phyloP scores from a whole-genome alignment of 1,139 yeast genomes.

The Pichia norvegensis region DNA sequence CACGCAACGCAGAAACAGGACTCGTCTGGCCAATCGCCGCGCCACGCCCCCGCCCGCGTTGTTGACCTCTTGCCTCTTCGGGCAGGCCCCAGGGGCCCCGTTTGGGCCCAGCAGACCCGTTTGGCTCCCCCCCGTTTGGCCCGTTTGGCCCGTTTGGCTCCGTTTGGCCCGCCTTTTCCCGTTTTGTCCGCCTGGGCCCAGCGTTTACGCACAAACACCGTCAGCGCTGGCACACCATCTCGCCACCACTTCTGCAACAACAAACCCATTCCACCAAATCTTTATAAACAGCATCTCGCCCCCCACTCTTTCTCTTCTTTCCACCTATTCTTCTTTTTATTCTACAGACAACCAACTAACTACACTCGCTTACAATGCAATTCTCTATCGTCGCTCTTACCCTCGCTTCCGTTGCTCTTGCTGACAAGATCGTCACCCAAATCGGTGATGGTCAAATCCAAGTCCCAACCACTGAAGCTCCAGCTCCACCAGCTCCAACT shows the following conservation, averaged over 20 bases:
- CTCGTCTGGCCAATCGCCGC: background rate
- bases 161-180: too few species aligned
- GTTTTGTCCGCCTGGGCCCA: background rate
- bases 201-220: background rate
- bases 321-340: slow-evolving; percentile 1
- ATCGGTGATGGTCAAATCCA: slow-evolving; percentile 24
- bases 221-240: background rate
- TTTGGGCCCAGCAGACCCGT: background rate
- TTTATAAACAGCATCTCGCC: background rate
- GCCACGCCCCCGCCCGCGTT: background rate
- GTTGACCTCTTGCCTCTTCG: background rate
- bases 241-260: background rate
- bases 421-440: slow-evolving; percentile 20
- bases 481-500: slow-evolving; percentile 1
- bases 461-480: slow-evolving; percentile 14
- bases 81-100: background rate
- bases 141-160: too few species aligned
- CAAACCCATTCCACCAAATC: too few species aligned
- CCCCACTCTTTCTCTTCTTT: background rate
- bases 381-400: slow-evolving; percentile 30
- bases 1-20: background rate
- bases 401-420: slow-evolving; percentile 24
- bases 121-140: too few species aligned
- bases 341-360: slow-evolving; percentile 1
- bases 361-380: slow-evolving; percentile 16